phyloP scores from a whole-genome alignment of 768 basidiomycete genomes.

The Tylopilus sp. region DNA sequence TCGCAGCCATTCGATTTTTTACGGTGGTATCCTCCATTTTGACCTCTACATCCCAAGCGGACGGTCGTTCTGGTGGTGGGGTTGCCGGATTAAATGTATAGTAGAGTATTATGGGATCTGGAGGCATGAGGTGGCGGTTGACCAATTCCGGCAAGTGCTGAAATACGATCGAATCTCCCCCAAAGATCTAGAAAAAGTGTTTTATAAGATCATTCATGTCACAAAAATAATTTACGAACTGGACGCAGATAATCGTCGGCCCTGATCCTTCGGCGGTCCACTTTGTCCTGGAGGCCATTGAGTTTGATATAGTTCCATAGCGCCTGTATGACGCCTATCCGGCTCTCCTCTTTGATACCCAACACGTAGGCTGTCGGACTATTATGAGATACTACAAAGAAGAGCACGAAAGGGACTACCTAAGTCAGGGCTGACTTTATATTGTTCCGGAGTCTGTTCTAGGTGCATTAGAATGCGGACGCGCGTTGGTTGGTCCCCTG shows the following conservation, averaged over 20 bases:
- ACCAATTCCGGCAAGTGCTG: conserved; percentile 81
- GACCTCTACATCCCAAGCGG: conserved; percentile 85
- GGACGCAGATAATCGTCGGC: conserved; percentile 65
- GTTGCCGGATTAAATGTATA: conserved; percentile 66
- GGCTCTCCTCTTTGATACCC: conserved; percentile 81
- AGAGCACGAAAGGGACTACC: conserved; percentile 36
- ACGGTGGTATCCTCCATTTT: conserved; percentile 78
- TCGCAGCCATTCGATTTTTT: conserved; percentile 74
- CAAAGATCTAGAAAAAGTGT: conserved; percentile 54
- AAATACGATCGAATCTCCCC: conserved; percentile 66
- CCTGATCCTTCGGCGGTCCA: conserved; percentile 66
- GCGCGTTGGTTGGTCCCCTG: conserved; percentile 75
- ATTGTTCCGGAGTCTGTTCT: conserved; percentile 85
- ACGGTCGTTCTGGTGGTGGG: conserved; percentile 63
- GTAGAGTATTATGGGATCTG: conserved; percentile 78
- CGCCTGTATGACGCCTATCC: conserved; percentile 74
- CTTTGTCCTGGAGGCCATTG: conserved; percentile 78
- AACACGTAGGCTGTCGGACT: conserved; percentile 51
- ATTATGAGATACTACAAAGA: conserved; percentile 1
- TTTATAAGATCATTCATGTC: not conserved
- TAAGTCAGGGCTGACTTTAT: conserved; percentile 73
- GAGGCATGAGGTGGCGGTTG: conserved; percentile 71
- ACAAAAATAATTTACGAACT: conserved; percentile 37
- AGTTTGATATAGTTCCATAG: conserved; percentile 93
- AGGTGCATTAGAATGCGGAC: conserved; percentile 82